Conservation (phyloP, 805 yeast species). For the Jamesozyma gamospora region DNA sequence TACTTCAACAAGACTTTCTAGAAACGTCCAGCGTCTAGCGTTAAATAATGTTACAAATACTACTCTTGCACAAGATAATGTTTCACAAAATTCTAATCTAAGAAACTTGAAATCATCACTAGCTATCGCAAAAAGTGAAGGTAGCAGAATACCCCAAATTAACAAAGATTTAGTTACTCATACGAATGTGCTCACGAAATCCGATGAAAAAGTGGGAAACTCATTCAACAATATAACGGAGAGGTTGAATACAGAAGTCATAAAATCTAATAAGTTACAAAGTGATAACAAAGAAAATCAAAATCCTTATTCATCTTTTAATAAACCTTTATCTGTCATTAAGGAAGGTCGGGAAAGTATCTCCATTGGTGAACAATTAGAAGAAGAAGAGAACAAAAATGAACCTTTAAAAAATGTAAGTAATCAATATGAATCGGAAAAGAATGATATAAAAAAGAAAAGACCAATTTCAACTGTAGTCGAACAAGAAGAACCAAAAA, state of each 20-base stretch:
- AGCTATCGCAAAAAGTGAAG: constrained; percentile 12
- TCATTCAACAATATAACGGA: background rate
- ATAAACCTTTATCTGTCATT: constrained; percentile 11
- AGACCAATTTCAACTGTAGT: constrained; percentile 30
- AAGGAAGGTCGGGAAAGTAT: constrained; percentile 11
- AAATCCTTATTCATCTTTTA: constrained; percentile 11
- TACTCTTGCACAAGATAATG: constrained; percentile 18
- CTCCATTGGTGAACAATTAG: background rate
- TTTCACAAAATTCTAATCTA: constrained; percentile 9
- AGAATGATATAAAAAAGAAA: constrained; percentile 20
- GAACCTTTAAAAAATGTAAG: background rate
- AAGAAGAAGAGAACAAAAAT: background rate
- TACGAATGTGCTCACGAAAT: background rate
- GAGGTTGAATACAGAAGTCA: constrained; percentile 2
- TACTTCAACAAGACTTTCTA: constrained; percentile 6
- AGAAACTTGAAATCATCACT: constrained; percentile 14
- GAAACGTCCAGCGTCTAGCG: constrained; percentile 26
- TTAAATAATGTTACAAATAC: constrained; percentile 30
- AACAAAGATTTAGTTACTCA: constrained; percentile 6
- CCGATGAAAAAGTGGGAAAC: background rate
- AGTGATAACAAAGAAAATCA: constrained; percentile 21
- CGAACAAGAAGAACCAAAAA: constrained; percentile 27
- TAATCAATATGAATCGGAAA: background rate
- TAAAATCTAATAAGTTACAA: constrained; percentile 1
- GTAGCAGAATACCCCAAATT: constrained; percentile 12